Base-by-base conservation (phyloP, 2,329 filamentous ascomycete species). In the Xenoacremonium recifei region DNA sequence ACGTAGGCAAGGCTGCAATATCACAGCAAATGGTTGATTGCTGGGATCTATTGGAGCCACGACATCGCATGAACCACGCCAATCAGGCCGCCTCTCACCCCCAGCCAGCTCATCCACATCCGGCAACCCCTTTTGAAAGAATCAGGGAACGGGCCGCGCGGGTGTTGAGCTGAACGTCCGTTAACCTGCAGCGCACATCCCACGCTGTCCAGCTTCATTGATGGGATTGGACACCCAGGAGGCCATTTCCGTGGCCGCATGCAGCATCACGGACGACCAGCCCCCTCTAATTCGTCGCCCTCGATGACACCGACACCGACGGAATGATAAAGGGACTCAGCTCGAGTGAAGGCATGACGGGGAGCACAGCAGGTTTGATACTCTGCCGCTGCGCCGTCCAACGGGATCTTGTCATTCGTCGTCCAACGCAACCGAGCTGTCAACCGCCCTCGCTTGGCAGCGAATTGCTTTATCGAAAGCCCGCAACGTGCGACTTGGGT, bases 51-150 rank as follows among this genome's bases (percentile, higher is more conserved):
- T 47, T 57, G 54, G 54, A 49, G 49, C 54, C 54, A 57, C 54
- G 54, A 56, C 54, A 57, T 37, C 47, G 47, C 50, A 54, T 54
- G 45, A 48, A 42, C 29, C 27, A 40, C 39, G 42, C 51, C 54
- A 56, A 54, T 56, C 48, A 51, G n/a, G n/a, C n/a, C 15, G n/a
- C n/a, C n/a, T n/a, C 29, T 15, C 29, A 31, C 7, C 29, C 29
- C 29, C 13, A 9, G 29, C n/a, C 29, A 31, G 13, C 6, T 15
- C 36, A 47, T 29, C 20, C 25, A 18, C 29, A 37, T 39, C 29
- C 37, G 21, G 41, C 33, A 35, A 30, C n/a, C 29, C n/a, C 29
- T 9, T 31, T 15, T 15, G 29, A 31, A 7, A 31, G 17, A 7
- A 11, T 7, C 29, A 35, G 35, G 42, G 41, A 25, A 35, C 36